Conservation (phyloP, 2,329 filamentous ascomycete genomes). For the Exophiala phaeomuriformis region DNA sequence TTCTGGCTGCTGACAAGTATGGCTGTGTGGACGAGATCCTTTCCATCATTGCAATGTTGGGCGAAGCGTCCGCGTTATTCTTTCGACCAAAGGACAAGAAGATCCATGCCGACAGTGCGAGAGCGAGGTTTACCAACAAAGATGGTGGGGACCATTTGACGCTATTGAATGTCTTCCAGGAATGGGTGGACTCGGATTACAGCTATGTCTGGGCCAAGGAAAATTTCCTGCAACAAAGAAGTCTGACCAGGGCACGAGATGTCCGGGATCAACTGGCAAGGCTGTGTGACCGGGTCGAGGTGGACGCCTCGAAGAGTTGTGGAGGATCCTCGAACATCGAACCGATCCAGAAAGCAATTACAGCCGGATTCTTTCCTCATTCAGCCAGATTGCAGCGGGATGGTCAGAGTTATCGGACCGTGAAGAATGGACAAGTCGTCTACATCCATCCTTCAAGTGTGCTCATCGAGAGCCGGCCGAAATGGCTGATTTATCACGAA, state of each 20-base stretch:
- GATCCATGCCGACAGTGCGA: slow-evolving; percentile 85
- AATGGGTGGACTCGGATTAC: slow-evolving; percentile 91
- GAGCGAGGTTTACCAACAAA: slow-evolving; percentile 78
- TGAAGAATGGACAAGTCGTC: slow-evolving; percentile 83
- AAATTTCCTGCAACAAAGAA: slow-evolving; percentile 88
- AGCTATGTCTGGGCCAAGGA: slow-evolving; percentile 80
- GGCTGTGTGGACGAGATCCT: slow-evolving; percentile 92
- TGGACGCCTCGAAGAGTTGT: slow-evolving; percentile 58
- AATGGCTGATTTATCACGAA: slow-evolving; percentile 79
- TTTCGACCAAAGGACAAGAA: slow-evolving; percentile 97
- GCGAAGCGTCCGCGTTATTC: slow-evolving; percentile 81
- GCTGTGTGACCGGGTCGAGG: slow-evolving; percentile 87
- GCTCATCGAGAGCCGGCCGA: slow-evolving; percentile 61
- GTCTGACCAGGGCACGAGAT: slow-evolving; percentile 79
- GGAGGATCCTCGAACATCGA: slow-evolving; percentile 58
- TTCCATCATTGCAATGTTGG: slow-evolving; percentile 88
- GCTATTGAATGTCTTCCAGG: slow-evolving; percentile 86
- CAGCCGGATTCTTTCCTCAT: slow-evolving; percentile 90
- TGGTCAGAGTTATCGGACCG: slow-evolving; percentile 81
- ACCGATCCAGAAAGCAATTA: slow-evolving; percentile 80
- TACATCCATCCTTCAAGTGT: slow-evolving; percentile 87
- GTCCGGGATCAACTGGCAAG: slow-evolving; percentile 88
- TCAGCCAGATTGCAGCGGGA: slow-evolving; percentile 74
- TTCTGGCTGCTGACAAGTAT: slow-evolving; percentile 80
- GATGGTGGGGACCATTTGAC: slow-evolving; percentile 87